Evolutionary conservation across 192 early-diverging fungal genomes (phyloP), one percentile per base, ranked within the genome.

Genomic region (Coemansia sp.): DNA sequence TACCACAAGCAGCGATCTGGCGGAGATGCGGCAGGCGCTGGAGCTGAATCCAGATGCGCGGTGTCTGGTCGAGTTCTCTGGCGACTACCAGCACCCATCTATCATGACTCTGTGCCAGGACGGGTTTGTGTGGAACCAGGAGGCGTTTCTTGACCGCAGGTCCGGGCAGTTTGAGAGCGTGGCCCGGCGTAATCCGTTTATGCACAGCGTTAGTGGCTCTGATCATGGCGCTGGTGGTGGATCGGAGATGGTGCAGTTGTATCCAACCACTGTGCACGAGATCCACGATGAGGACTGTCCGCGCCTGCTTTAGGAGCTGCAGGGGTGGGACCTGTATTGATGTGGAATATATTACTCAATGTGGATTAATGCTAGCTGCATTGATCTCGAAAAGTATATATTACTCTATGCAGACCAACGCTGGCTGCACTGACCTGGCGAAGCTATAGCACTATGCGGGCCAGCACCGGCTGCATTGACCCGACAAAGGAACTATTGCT

Each of bases 71-170:
- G 67, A 75, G 58, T 70, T 65, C 49, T 25, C 9, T 39, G 27
- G 53, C 32, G 59, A 55, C 55, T 60, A 50, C 23, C 38, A 41
- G 11, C 38, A 41, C 12, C 54, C 68, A 6, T 70, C 59, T 60
- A 65, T 75, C 22, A 75, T 69, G 67, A 75, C 73, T 0, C 54
- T 75, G 63, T 64, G 67, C 27, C 63, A 75, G 22, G 73, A 75
- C 58, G 73, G 73, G 10, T 75, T 75, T 70, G 67, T 75, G 50
- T 75, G 73, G 73, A 75, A 75, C 59, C 67, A 66, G 39, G 67
- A 69, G 39, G 57, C 58, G 7, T 69, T 75, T 23, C 10, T 75
- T 24, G 35, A 65, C 24, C 63, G 67, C 2, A 52, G 57, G 58
- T 69, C 73, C 23, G 19, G 53, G 19, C 54, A 66, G 23, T 75